Base-by-base conservation (phyloP, 208 protist species). In the Trypanosoma caninum region DNA sequence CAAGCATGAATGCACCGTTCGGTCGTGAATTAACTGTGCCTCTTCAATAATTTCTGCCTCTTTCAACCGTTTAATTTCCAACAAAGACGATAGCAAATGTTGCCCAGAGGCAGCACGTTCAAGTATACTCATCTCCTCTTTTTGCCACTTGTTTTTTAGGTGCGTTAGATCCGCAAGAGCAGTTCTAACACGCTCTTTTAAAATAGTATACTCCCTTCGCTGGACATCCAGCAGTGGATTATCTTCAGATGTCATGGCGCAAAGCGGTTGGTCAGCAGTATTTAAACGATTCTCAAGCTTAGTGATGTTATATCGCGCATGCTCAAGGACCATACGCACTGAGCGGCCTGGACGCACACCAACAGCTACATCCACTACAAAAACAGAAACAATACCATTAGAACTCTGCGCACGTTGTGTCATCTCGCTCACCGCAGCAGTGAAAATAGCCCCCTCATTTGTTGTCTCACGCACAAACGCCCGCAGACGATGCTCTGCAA, bases 291-390 rank as follows among this genome's bases (percentile, higher is more conserved):
- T 80, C 52, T 84, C 72, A 5, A 93, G 20, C 47, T 76, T 75
- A 16, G 42, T 61, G 23, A 91, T 40, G 22, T 64, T 60, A 41
- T 79, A 61, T 40, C 76, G 64, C 5, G 84, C 82, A 56, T 95
- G 87, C 30, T 92, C 79, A 28, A 95, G 64, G 10, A 87, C 82
- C 31, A 88, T 88, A 30, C 78, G 71, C 7, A 84, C 89, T 52
- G 63, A 77, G 27, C 72, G 69, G 23, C 67, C 76, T 8, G 89
- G 86, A 3, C 84, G 77, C 18, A 95, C 82, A 38, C 89, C 89
- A 7, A 95, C 74, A 10, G 74, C 78, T 9, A 95, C 79, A 52
- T 93, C 89, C 22, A 92, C 63, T 38, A 93, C 58, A 50, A 86
- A 62, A 2, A 78, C 63, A 1, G 86, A 93, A 31, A 76, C 61